Base-by-base conservation (phyloP, 805 yeast genomes). In the Candida tibetensis region DNA sequence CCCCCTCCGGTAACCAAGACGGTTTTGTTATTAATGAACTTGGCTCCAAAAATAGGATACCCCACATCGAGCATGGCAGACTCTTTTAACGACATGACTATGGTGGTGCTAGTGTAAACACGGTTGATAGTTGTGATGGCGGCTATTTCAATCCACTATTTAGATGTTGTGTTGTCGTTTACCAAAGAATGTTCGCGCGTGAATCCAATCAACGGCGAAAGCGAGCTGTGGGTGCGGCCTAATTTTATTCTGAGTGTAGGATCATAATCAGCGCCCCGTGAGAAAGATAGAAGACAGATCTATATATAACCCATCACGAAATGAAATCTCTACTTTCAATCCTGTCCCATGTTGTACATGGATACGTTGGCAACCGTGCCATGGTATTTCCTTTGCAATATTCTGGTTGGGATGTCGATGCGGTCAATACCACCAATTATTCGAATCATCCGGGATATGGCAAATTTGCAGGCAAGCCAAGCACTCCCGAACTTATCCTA, bases 381-480 rank as follows among this genome's bases (percentile, higher is more conserved):
- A 86, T 93, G 1, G 85, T 91, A 2, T 85, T 93, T 55, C 96
- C 98, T 0, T 64, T 91, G 16, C 97, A 91, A 55, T 67, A 79
- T 29, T 70, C 77, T 31, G 95, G 93, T 0, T 91, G 97, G 96
- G 91, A 93, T 55, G 95, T 90, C 7, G 96, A 91, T 57, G 80
- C 80, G 16, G 69, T 93, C 38, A 87, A 91, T 61, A 87, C 95
- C 1, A 95, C 90, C 15, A 85, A 87, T 53, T 81, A 82, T 50
- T 86, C 96, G 1, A 89, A 91, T 51, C 97, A 91, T 62, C 91
- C 97, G 2, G 98, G 96, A 1, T 88, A 88, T 59, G 86, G 85
- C 0, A 45, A 58, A 9, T 79, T 83, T 52, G 68, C 67, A 25
- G 96, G 96, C 2, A 58, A 69, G 13, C 71, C 71, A 37, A 66